phyloP scores from a whole-genome alignment of 768 basidiomycete genomes.

The Brasilioporus rufonigricans region DNA sequence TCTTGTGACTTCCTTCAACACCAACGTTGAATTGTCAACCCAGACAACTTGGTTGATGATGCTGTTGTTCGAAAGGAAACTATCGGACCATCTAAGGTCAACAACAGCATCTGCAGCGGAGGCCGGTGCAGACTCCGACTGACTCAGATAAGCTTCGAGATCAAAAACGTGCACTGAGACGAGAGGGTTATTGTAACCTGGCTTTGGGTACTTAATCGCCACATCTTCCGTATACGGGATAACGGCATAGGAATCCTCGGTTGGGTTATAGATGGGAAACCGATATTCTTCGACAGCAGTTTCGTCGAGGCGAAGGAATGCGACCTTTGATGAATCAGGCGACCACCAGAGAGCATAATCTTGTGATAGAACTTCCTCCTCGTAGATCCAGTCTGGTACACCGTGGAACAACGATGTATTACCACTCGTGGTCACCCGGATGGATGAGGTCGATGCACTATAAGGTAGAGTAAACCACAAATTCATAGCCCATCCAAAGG shows the following conservation, averaged over 20 bases:
- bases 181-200: constrained; percentile 85
- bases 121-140: constrained; percentile 25
- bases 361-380: constrained; percentile 80
- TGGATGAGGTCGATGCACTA: constrained; percentile 43
- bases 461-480: constrained; percentile 5
- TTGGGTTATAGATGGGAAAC: constrained; percentile 92
- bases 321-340: constrained; percentile 57
- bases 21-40: constrained; percentile 71
- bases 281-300: constrained; percentile 81
- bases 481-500: neutral
- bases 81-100: constrained; percentile 64
- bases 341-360: constrained; percentile 91
- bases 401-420: constrained; percentile 88
- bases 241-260: constrained; percentile 61
- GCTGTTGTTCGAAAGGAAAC: constrained; percentile 57
- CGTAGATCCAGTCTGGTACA: constrained; percentile 97
- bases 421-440: constrained; percentile 80
- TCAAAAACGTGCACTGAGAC: constrained; percentile 85
- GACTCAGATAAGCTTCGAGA: constrained; percentile 50
- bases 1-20: constrained; percentile 86
- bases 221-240: constrained; percentile 70
- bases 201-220: constrained; percentile 83
- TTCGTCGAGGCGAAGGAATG: constrained; percentile 88
- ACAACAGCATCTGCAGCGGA: constrained; percentile 43
- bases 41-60: constrained; percentile 84